phyloP scores from a whole-genome alignment of 176 grass and related monocot species.

The Ampelocalamus luodianensis region DNA sequence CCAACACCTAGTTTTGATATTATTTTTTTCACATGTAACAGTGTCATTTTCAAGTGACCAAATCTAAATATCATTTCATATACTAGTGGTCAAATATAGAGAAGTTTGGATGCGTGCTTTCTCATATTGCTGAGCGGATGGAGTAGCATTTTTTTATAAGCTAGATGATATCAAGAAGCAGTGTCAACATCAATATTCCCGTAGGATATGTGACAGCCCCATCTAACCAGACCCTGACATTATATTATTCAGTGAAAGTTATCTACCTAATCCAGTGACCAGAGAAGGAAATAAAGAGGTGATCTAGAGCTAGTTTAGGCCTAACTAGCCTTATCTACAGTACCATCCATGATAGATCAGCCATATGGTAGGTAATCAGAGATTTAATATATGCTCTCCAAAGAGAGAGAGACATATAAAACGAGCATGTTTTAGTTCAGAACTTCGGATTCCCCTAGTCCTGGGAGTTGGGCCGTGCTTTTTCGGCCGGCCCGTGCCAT shows the following conservation, averaged over 20 bases:
- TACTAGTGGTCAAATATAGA: neutral
- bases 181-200: neutral
- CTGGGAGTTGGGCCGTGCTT: too few relatives aligned
- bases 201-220: neutral
- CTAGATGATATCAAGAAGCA: neutral
- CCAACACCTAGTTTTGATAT: too few relatives aligned
- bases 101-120: neutral
- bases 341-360: conserved; percentile 40
- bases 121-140: neutral
- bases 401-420: too few relatives aligned
- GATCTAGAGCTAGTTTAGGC: conserved; percentile 11
- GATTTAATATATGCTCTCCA: neutral
- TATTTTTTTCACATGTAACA: neutral
- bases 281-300: conserved; percentile 11
- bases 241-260: neutral
- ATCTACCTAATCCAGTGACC: neutral
- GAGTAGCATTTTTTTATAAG: neutral
- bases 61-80: neutral
- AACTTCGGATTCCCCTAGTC: too few relatives aligned
- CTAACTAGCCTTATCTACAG: neutral
- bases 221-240: neutral
- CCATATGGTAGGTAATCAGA: conserved; percentile 38
- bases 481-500: too few relatives aligned
- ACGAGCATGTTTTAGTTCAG: too few relatives aligned
- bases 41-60: neutral